Conservation (phyloP, 768 basidiomycete species). For the Leccinum rimulosum region DNA sequence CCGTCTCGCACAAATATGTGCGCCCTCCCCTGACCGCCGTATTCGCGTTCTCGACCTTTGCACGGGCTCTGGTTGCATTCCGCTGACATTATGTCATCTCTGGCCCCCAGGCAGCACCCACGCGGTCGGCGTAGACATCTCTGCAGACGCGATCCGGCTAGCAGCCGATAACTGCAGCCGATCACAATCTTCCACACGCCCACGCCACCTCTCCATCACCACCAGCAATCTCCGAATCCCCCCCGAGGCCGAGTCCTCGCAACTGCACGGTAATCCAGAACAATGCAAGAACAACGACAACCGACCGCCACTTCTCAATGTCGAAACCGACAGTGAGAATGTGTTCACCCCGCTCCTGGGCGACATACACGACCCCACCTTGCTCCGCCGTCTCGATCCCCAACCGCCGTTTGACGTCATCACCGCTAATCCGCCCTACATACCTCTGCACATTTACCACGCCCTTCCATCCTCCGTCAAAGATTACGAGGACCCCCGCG, state of each 20-base stretch:
- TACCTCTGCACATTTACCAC: conserved; percentile 64
- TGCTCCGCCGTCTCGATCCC: conserved; percentile 31
- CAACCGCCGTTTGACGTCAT: conserved; percentile 66
- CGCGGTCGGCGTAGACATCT: conserved; percentile 69
- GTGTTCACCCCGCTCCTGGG: conserved; percentile 42
- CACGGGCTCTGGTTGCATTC: conserved; percentile 91
- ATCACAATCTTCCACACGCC: conserved; percentile 6
- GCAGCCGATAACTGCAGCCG: conserved; percentile 43
- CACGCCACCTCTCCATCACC: conserved; percentile 17
- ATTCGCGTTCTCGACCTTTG: conserved; percentile 79
- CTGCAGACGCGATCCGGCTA: conserved; percentile 52
- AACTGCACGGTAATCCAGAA: neutral
- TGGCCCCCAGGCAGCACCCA: conserved; percentile 53
- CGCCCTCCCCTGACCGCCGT: conserved; percentile 29
- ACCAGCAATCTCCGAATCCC: conserved; percentile 4
- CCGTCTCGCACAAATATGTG: conserved; percentile 50
- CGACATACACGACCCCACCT: conserved; percentile 37
- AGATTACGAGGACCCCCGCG: conserved; percentile 76
- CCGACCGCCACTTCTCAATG: neutral
- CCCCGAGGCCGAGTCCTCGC: neutral
- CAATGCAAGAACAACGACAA: neutral
- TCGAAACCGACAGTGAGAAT: conserved; percentile 13
- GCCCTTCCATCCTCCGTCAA: conserved; percentile 65
- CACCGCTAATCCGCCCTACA: conserved; percentile 87
- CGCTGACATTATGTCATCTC: conserved; percentile 73